Evolutionary conservation across 257 asterid genomes (phyloP).

Genomic region (Solanum clarkiae): DNA sequence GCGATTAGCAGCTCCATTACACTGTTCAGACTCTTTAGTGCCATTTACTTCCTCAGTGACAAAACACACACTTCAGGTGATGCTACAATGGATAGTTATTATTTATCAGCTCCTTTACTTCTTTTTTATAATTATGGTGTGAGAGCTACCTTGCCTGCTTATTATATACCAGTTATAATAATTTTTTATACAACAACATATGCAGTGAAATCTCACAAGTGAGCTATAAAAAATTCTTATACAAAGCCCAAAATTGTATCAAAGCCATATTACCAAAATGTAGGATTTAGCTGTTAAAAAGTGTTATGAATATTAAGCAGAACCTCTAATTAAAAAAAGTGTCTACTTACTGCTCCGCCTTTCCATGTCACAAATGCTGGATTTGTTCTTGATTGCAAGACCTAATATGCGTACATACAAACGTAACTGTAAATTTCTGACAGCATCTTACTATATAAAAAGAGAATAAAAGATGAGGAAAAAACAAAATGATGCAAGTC

Average conservation of each 20-base stretch:
- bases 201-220: too few species aligned
- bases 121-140: not conserved
- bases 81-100: not conserved
- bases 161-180: not conserved
- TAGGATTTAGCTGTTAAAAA: not conserved
- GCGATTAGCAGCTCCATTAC: not conserved
- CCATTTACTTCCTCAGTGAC: not conserved
- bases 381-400: slow-evolving; percentile 71
- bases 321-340: slow-evolving; percentile 2
- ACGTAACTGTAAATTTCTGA: not conserved
- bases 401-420: slow-evolving; percentile 24
- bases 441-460: not conserved
- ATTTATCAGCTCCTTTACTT: not conserved
- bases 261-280: not conserved
- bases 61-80: not conserved
- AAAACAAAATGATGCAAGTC: not conserved
- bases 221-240: not conserved
- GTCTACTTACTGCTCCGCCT: slow-evolving; percentile 88
- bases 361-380: slow-evolving; percentile 78
- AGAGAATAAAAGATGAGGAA: not conserved
- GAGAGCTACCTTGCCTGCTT: not conserved
- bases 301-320: not conserved
- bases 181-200: not conserved
- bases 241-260: not conserved
- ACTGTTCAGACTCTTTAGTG: not conserved